These are phyloP conservation scores for Coccomyxa subellipsoidea DNA, from an alignment of 163 green algal genomes.

Conservation along the genomic window DNA sequence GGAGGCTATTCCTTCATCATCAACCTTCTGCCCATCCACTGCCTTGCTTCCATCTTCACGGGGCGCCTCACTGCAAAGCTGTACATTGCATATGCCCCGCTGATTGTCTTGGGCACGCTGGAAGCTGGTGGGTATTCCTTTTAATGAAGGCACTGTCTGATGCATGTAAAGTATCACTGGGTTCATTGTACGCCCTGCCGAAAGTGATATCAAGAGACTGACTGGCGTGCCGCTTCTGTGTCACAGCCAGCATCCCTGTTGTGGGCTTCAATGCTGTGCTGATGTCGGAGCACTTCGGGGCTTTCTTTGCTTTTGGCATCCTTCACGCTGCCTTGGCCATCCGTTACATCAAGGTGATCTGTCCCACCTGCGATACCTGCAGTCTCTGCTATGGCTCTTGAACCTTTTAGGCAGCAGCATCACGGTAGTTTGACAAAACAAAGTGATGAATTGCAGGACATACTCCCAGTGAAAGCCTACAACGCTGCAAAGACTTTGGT, in stretches of 20 bases:
- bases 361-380: slow-evolving; percentile 6
- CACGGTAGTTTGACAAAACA: too few species aligned
- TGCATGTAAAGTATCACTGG: not conserved
- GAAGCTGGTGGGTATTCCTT: slow-evolving; percentile 42
- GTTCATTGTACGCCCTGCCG: too few species aligned
- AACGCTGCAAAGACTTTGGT: slow-evolving; percentile 58
- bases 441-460: not conserved
- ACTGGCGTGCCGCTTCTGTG: not conserved
- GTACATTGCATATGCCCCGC: slow-evolving; percentile 84
- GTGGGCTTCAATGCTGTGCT: slow-evolving; percentile 96
- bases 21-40: slow-evolving; percentile 93
- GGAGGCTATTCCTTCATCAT: slow-evolving; percentile 93
- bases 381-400: too few species aligned
- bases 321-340: slow-evolving; percentile 73
- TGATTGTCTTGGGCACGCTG: slow-evolving; percentile 84
- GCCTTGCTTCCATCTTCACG: slow-evolving; percentile 75
- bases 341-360: slow-evolving; percentile 45
- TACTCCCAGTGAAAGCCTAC: slow-evolving; percentile 56
- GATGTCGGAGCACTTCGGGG: slow-evolving; percentile 93
- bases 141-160: not conserved
- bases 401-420: not conserved
- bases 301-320: slow-evolving; percentile 87
- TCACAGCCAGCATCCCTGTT: slow-evolving; percentile 77
- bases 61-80: slow-evolving; percentile 62
- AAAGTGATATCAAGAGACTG: too few species aligned